Evolutionary conservation across 1,284 basidiomycete genomes (phyloP), one percentile per base, ranked within the genome.

Genomic region (Sporisorium graminicola): DNA sequence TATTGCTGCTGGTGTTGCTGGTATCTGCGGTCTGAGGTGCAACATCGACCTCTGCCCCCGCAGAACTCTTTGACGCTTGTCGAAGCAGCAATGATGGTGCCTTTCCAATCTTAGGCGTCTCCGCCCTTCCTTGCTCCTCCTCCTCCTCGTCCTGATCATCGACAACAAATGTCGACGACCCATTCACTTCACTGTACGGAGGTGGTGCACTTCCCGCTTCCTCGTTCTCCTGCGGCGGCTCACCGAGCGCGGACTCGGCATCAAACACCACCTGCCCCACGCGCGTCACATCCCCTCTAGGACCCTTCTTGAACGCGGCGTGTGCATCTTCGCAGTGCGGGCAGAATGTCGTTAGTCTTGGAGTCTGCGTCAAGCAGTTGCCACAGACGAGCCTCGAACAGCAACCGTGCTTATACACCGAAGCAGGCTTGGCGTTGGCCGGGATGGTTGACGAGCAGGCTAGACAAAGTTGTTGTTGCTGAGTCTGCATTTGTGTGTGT

Each of bases 321-420:
- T 42, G 43, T 1, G 69, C 78, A 56, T 74, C 65, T 47, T 80
- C 76, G 49, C 78, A 80, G n/a, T 69, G 56, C 29, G 75, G 75
- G 52, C 78, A 78, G 46, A 78, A 80, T 14, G 73, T 76, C 18
- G 55, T 59, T 42, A 80, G 49, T 13, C 78, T 51, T 24, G 78
- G 58, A 52, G 70, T 65, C 14, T 18, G 12, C 2, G 29, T 44
- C 18, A 78, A n/a, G 42, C 78, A 80, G 2, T 24, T 60, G 0
- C 37, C 43, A 35, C 78, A 80, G 1, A 80, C 67, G 3, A 55
- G 57, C 14, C 72, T 22, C 0, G 43, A 46, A 29, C 78, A 80
- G 57, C 78, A 80, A 5, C 73, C 72, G 40, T 80, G 77, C 4
- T 69, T 43, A 43, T 69, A 74, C 1, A 72, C 42, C 7, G 60